Base-by-base conservation (phyloP, 2,329 filamentous ascomycete species). In the Pseudopyrenochaeta lycopersici region DNA sequence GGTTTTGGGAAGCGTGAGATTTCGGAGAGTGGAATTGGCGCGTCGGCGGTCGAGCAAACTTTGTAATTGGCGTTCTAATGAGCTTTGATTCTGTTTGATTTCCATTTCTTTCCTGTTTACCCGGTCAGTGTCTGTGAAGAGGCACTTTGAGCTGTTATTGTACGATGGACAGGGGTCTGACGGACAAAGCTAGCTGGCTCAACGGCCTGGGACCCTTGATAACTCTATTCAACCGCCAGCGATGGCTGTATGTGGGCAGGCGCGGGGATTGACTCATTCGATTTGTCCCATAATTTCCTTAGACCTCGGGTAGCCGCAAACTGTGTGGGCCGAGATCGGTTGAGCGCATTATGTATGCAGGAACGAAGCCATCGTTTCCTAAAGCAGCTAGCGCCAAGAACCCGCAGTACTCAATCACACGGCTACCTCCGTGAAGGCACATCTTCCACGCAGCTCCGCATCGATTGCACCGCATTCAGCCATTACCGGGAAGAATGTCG, bases 21-120 rank as follows among this genome's bases (percentile, higher is more conserved):
- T 70, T 20, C 73, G 71, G 7, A 76, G 64, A 5, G 67, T 75
- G 7, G 67, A 71, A 45, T 65, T 62, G 36, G 67, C 52, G 54
- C 76, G 76, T 50, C 82, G 76, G 15, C 70, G 72, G 15, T 76
- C 64, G 14, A 85, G 74, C 17, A 71, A 59, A 10, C 55, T 21
- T 27, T 56, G 54, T 30, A 76, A 56, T 33, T 46, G 51, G n/a
- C 45, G 38, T 53, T 75, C 66, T 39, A 76, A 56, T 4, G 58
- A 50, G 2, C 32, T 46, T 18, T 35, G 9, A 10, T 15, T 36
- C 29, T 29, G 14, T 18, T 40, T 36, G 14, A 33, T 33, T 30
- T 51, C 51, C 59, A 64, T 62, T n/a, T 56, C 45, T 59, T 49
- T 49, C 42, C 11, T n/a, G 6, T n/a, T 4, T 41, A 3, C 18